phyloP scores from a whole-genome alignment of 2,329 filamentous ascomycete species.

The Apiospora kogelbergensis region DNA sequence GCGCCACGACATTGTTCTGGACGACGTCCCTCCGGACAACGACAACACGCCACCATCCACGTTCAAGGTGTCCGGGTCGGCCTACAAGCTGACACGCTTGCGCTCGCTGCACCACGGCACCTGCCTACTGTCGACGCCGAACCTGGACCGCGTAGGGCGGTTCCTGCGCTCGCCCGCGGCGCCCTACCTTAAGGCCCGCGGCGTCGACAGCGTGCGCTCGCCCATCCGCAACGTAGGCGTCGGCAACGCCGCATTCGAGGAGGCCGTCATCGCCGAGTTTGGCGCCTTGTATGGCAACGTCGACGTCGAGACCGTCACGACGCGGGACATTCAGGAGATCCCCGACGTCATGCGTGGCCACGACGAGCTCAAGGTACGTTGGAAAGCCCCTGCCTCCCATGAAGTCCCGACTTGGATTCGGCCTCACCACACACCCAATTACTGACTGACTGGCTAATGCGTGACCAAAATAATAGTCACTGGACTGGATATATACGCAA shows the following conservation, averaged over 20 bases:
- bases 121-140: constrained; percentile 75
- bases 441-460: neutral
- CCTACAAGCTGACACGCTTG: constrained; percentile 84
- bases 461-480: constrained; percentile 42
- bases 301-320: constrained; percentile 44
- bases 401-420: too few relatives aligned
- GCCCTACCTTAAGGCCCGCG: constrained; percentile 73
- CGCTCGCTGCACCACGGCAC: constrained; percentile 92
- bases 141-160: constrained; percentile 66
- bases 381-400: too few relatives aligned
- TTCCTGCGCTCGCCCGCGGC: constrained; percentile 79
- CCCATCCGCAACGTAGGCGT: constrained; percentile 77
- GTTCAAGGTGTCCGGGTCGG: constrained; percentile 88
- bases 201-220: constrained; percentile 89
- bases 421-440: too few relatives aligned
- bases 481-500: constrained; percentile 79
- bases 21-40: constrained; percentile 11
- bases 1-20: constrained; percentile 82
- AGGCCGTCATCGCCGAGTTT: constrained; percentile 66
- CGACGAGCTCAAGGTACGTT: constrained; percentile 57
- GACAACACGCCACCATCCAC: constrained; percentile 26
- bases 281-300: constrained; percentile 59
- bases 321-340: constrained; percentile 43
- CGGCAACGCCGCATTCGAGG: constrained; percentile 43
- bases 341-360: constrained; percentile 62